Evolutionary conservation across 345 rosid genomes (phyloP), one percentile per base, ranked within the genome.

Genomic region (Barbarea vulgaris): DNA sequence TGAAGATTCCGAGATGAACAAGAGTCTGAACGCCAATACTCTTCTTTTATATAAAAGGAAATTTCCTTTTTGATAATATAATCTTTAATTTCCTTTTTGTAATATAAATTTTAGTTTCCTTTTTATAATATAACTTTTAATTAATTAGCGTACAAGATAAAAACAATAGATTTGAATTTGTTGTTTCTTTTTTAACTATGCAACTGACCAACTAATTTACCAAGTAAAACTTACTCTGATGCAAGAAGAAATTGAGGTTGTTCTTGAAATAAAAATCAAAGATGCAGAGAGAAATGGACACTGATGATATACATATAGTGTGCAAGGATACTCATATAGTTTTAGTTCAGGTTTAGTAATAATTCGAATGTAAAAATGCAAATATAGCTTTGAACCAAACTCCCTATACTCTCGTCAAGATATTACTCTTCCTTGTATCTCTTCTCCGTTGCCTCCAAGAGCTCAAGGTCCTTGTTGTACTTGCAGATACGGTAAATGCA

Each of bases 371-470:
- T 67, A 5, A 48, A 57, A 67, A 2, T 14, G 73, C 63, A 39
- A 28, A 61, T 50, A 39, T 3, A 25, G 37, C 19, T 58, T 58
- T 75, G 39, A 60, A 68, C 50, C 48, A 68, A 51, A 52, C 15
- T 68, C 30, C 21, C 1, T 69, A 17, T 5, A 64, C 56, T 37
- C 37, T 37, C 37, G 22, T 64, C 34, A 64, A 70, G 34, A 28
- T 42, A n/a, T 83, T 83, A 93, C 83, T 85, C 57, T 19, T 85
- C 74, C 86, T 93, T 88, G 86, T 36, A 84, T 81, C 84, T 84
- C 88, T 89, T 91, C 83, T 89, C 93, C 14, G 88, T 59, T 81
- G 77, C 89, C 83, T 91, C 97, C 83, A 93, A 83, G 61, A 63
- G 64, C 72, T 88, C 87, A 34, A 91, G 76, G 53, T 93, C 88